Base-by-base conservation (phyloP, 768 basidiomycete genomes). In the Leccinum boreale region DNA sequence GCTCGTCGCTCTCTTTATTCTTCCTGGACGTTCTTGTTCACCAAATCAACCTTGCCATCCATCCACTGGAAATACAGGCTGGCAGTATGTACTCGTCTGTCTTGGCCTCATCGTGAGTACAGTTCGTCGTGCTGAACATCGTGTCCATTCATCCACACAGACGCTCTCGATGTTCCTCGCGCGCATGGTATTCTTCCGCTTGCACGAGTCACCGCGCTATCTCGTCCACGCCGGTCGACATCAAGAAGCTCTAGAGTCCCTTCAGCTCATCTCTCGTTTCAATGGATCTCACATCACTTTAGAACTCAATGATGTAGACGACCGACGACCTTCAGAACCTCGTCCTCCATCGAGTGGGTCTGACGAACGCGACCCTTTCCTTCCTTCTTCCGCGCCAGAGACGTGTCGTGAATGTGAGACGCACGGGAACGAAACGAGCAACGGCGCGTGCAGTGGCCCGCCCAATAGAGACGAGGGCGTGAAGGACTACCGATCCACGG, bases 151-250 rank as follows among this genome's bases (percentile, higher is more conserved):
- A 64, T 54, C 44, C 28, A 3, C 33, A 29, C 65, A 98, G 95
- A 97, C 94, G 8, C 75, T 94, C 7, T 73, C 77, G 2, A 95
- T 98, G 90, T 94, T 94, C 70, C 67, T 91, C 29, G 86, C 86
- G 11, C 90, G 97, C 17, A 91, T 95, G 57, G 75, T 89, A 10
- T 86, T 98, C 71, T 97, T 98, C 80, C 85, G 88, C 19, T 76
- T 99, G 5, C 89, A 98, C 71, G 96, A 99, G 73, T 95, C 94
- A 0, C 94, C 97, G 2, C 85, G 94, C 23, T 98, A 87, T 69
- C 87, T 99, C 58, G 93, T 96, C 5, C 88, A 94, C 48, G 87
- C 91, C 0, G 93, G 94, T 15, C 82, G 93, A 46, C 86, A 84
- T 33, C 81, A 85, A 35, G 94, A 97, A 63, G 96, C 95, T 0